These are phyloP conservation scores for Ballota nigra DNA, from an alignment of 257 asterid genomes.

Conservation along the genomic window DNA sequence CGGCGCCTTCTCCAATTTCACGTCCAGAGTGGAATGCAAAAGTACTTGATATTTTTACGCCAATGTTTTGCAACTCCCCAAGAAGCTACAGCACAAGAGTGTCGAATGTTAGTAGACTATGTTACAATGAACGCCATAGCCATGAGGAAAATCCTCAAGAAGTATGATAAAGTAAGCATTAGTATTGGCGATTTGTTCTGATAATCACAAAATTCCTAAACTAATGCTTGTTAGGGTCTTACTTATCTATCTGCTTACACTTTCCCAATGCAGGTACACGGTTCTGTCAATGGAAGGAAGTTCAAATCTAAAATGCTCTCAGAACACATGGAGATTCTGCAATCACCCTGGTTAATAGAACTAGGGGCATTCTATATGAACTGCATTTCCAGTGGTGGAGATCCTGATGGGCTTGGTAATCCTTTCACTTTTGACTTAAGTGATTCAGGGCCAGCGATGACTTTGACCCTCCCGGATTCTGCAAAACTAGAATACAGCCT, in stretches of 20 bases:
- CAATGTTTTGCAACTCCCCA: slow-evolving; percentile 58
- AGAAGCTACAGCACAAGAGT: slow-evolving; percentile 56
- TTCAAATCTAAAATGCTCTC: slow-evolving; percentile 69
- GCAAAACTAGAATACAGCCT: slow-evolving; percentile 60
- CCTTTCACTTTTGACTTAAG: slow-evolving; percentile 55
- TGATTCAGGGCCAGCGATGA: slow-evolving; percentile 48
- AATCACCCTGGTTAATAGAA: slow-evolving; percentile 83
- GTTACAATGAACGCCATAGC: slow-evolving; percentile 82
- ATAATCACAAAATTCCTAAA: not conserved
- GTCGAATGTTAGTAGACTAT: slow-evolving; percentile 63
- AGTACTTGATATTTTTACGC: slow-evolving; percentile 41
- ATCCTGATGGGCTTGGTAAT: slow-evolving; percentile 27
- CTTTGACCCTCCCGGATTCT: slow-evolving; percentile 57
- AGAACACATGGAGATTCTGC: slow-evolving; percentile 68
- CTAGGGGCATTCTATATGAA: slow-evolving; percentile 75
- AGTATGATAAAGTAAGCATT: slow-evolving; percentile 72
- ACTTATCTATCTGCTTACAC: slow-evolving; percentile 1
- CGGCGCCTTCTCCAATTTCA: slow-evolving; percentile 75
- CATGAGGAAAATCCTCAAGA: slow-evolving; percentile 85
- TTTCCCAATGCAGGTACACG: slow-evolving; percentile 47
- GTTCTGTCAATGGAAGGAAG: slow-evolving; percentile 68
- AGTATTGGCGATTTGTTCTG: not conserved
- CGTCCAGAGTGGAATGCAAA: slow-evolving; percentile 48
- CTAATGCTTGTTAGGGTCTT: not conserved
- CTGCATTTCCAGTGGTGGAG: slow-evolving; percentile 38